A percentile compares a stretch with the other conserved stretches of the same genome.
phyloP scores from a whole-genome alignment of 208 protist species.

The Perkinsela sp. region DNA sequence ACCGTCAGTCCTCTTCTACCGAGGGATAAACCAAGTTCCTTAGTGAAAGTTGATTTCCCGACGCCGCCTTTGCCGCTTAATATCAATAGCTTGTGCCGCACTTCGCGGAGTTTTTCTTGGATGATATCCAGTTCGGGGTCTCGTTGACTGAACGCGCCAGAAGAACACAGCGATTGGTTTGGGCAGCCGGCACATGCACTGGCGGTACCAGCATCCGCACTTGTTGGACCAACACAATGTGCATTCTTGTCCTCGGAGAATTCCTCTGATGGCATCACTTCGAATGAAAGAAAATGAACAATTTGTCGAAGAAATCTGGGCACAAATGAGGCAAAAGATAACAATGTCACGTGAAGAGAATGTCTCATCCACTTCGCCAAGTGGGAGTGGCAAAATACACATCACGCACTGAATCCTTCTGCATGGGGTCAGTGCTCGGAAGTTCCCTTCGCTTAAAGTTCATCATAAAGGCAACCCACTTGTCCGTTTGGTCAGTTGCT shows the following conservation, averaged over 20 bases:
- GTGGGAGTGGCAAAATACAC: no score
- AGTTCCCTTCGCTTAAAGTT: no score
- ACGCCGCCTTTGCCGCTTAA: slow-evolving; percentile 71
- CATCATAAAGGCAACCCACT: no score
- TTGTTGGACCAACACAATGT: slow-evolving; percentile 78
- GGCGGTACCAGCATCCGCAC: slow-evolving; percentile 69
- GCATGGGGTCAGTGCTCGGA: no score
- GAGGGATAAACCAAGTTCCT: slow-evolving; percentile 54
- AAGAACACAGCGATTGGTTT: slow-evolving; percentile 82
- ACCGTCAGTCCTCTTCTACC: slow-evolving; percentile 45
- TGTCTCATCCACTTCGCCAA: no score
- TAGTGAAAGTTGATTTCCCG: slow-evolving; percentile 73
- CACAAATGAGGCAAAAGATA: no score
- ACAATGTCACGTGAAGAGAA: no score
- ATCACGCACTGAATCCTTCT: no score
- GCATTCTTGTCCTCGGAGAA: slow-evolving; percentile 7
- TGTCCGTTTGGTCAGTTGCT: no score
- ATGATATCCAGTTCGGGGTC: slow-evolving; percentile 68
- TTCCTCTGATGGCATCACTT: no score
- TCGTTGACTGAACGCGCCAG: slow-evolving; percentile 42
- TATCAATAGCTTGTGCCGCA: slow-evolving; percentile 57
- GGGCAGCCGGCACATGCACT: slow-evolving; percentile 84
- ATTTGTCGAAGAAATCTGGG: no score
- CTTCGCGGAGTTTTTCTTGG: slow-evolving; percentile 20
- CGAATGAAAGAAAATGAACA: no score